A percentile compares a stretch with the other conserved stretches of the same genome.
These are phyloP conservation scores for Gymnopilus dilepis DNA, from an alignment of 768 basidiomycete species.

Conservation along the genomic window DNA sequence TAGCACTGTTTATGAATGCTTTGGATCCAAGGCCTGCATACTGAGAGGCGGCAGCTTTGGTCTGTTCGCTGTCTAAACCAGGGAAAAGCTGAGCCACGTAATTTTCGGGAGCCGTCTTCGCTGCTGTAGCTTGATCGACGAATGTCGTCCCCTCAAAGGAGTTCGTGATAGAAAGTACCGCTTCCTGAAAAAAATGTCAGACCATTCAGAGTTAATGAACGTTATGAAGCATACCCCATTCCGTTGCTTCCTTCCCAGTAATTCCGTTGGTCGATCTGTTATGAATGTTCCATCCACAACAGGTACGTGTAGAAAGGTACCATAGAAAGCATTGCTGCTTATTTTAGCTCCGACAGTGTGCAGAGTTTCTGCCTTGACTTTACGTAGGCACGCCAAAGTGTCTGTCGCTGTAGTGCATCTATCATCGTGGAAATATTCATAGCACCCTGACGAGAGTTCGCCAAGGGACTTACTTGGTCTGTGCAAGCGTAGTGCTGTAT, in stretches of 20 bases:
- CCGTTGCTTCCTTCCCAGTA: slow-evolving; percentile 34
- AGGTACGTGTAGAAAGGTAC: slow-evolving; percentile 45
- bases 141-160: slow-evolving; percentile 43
- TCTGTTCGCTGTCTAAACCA: slow-evolving; percentile 34
- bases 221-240: slow-evolving; percentile 5
- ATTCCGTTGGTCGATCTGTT: slow-evolving; percentile 43
- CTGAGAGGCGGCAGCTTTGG: slow-evolving; percentile 29
- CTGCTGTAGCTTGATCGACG: slow-evolving; percentile 35
- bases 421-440: slow-evolving; percentile 16
- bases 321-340: slow-evolving; percentile 39
- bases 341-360: slow-evolving; percentile 39
- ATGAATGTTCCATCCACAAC: slow-evolving; percentile 56
- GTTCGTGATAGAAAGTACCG: slow-evolving; percentile 45
- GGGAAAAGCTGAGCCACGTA: slow-evolving; percentile 50
- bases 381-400: no score
- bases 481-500: slow-evolving; percentile 4
- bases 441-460: slow-evolving; percentile 44
- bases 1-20: slow-evolving; percentile 38
- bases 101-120: slow-evolving; percentile 32
- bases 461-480: slow-evolving; percentile 31
- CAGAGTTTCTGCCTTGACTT: slow-evolving; percentile 23
- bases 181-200: slow-evolving; percentile 27
- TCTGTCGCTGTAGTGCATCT: no score
- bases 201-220: not conserved
- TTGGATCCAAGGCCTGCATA: slow-evolving; percentile 41